Conservation (phyloP, 1,284 basidiomycete genomes). For the Pseudozyma thailandica region DNA sequence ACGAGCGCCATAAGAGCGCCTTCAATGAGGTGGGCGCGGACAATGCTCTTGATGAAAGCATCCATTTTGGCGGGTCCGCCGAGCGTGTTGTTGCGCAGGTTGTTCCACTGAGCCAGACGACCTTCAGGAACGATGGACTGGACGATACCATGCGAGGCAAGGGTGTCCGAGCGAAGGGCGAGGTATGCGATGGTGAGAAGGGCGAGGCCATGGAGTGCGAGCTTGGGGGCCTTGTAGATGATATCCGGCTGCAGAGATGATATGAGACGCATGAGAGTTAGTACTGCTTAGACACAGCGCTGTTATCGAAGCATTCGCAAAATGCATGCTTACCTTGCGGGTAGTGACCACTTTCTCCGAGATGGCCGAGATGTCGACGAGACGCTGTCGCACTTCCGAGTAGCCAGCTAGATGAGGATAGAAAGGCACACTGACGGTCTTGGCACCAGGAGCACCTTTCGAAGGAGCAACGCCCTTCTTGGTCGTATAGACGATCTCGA, state of each 20-base stretch:
- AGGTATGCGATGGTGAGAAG: conserved; percentile 15
- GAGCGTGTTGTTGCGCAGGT: conserved; percentile 31
- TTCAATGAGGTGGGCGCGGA: conserved; percentile 31
- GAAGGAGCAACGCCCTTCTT: conserved; percentile 14
- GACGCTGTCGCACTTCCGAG: conserved; percentile 36
- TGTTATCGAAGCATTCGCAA: background rate
- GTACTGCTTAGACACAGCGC: no score
- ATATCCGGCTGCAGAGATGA: conserved; percentile 18
- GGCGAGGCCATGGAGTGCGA: conserved; percentile 9
- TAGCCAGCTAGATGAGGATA: conserved; percentile 39
- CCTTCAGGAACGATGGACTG: conserved; percentile 23
- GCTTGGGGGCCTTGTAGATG: conserved; percentile 39
- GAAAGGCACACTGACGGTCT: conserved; percentile 37
- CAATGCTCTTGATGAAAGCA: conserved; percentile 25
- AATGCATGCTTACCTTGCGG: conserved; percentile 22
- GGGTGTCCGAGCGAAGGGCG: conserved; percentile 37
- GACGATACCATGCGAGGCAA: conserved; percentile 27
- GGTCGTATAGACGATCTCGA: conserved; percentile 43
- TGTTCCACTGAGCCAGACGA: conserved; percentile 30
- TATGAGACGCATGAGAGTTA: background rate
- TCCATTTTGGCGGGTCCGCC: conserved; percentile 43
- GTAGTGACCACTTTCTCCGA: conserved; percentile 42
- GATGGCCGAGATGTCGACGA: conserved; percentile 33
- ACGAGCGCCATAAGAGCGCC: conserved; percentile 29
- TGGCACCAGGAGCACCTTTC: conserved; percentile 18